These are phyloP conservation scores for Starmerella davenportii DNA, from an alignment of 805 yeast species.

Conservation along the genomic window DNA sequence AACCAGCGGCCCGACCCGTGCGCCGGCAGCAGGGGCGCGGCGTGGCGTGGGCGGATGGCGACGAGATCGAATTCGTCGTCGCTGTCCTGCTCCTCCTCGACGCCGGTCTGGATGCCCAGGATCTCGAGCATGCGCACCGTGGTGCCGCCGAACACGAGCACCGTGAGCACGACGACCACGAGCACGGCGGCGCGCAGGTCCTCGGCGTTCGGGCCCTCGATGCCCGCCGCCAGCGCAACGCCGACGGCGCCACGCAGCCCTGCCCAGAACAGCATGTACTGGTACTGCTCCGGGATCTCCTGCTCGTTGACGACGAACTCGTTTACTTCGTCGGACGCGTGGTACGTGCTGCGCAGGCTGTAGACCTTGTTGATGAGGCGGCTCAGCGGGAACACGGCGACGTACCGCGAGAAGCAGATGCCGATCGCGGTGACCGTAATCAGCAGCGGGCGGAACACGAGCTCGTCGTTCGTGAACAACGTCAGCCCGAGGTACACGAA, in stretches of 20 bases:
- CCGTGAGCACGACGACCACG: slow-evolving; percentile 92
- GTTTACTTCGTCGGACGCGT: slow-evolving; percentile 24
- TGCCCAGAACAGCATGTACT: slow-evolving; percentile 99
- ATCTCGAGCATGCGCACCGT: slow-evolving; percentile 97
- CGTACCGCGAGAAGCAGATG: slow-evolving; percentile 90
- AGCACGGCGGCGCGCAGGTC: slow-evolving; percentile 83
- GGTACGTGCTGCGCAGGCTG: slow-evolving; percentile 31
- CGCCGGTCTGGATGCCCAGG: slow-evolving; percentile 80
- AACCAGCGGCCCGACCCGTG: slow-evolving; percentile 41
- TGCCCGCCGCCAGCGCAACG: slow-evolving; percentile 93
- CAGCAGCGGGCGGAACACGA: slow-evolving; percentile 82
- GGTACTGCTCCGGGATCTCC: slow-evolving; percentile 87
- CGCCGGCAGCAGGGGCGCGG: slow-evolving; percentile 7
- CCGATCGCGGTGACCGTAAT: slow-evolving; percentile 80
- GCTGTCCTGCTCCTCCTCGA: slow-evolving; percentile 59
- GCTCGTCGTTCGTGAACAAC: slow-evolving; percentile 84
- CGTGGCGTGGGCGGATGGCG: slow-evolving; percentile 26
- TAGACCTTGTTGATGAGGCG: slow-evolving; percentile 64
- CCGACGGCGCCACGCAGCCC: slow-evolving; percentile 98
- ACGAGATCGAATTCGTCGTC: slow-evolving; percentile 96
- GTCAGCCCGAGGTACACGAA: slow-evolving; percentile 90
- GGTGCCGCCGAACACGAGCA: slow-evolving; percentile 92
- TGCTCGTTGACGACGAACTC: slow-evolving; percentile 25
- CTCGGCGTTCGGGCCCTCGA: slow-evolving; percentile 83
- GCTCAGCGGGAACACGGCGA: slow-evolving; percentile 90